Base-by-base conservation (phyloP, 140 eudicot species). In the Oenanthe javanica region DNA sequence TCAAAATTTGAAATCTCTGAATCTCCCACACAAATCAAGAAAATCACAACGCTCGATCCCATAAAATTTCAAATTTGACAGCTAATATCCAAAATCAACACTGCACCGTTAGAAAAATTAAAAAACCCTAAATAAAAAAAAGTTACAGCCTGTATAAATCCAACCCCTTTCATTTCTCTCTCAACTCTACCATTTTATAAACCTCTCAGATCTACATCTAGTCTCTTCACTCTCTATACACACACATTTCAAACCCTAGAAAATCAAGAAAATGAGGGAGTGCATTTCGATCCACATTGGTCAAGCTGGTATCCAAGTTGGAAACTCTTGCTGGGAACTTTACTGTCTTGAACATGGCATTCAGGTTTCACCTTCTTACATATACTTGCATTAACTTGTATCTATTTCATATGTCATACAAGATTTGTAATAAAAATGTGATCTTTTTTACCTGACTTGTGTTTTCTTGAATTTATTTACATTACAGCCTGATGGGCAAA, bases 261-360 rank as follows among this genome's bases (percentile, higher is more conserved):
- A 4, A 27, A 27, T 4, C 45, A 25, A 42, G 45, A 42, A 42
- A 42, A 42, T 42, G 73, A 67, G 73, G 73, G 73, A 67, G 73
- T 67, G 73, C 73, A 67, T 67, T 27, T 67, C 73, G 13, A 67
- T 67, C 45, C 73, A 67, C 45, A 67, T 67, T 67, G 73, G 73
- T 1, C 73, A 67, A 67, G 73, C 73, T 27, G 73, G 73, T 27
- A 67, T 67, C 19, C 73, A 67, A 67, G 73, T 67, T 27, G 73
- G 73, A 27, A 67, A 67, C 73, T 67, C 73, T 31, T 67, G 73
- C 45, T 67, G 73, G 73, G 73, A 67, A 4, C 73, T 67, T 14
- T 67, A 67, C 45, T 67, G 73, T 12, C 73, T 67, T 27, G 73
- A 67, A 31, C 73, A 67, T 67, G 73, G 73, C 73, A 67, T 67